These are phyloP conservation scores for Omphalotus olearius DNA, from an alignment of 1,284 basidiomycete genomes.

Conservation along the genomic window DNA sequence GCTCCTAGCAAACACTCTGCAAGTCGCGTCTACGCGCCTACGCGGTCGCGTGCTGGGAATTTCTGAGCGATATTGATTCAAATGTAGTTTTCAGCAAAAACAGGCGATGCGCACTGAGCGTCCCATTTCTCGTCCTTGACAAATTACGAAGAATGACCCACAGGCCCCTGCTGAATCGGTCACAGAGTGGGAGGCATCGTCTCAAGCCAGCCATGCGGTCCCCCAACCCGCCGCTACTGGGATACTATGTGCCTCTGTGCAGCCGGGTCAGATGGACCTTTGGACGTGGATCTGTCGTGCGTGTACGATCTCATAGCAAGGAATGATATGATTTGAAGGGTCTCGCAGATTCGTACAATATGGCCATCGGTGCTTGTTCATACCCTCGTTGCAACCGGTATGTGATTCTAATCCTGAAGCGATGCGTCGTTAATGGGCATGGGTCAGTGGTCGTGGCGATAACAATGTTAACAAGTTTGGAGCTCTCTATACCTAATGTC, in stretches of 20 bases:
- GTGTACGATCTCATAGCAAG: conserved; percentile 9
- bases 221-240: not conserved
- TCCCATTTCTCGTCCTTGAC: not conserved
- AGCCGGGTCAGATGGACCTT: conserved; percentile 51
- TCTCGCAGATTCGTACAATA: conserved; percentile 55
- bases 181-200: not conserved
- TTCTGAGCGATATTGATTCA: too few relatives aligned
- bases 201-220: conserved; percentile 4
- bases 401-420: not conserved
- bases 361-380: conserved; percentile 65
- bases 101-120: too few relatives aligned
- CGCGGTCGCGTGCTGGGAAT: too few relatives aligned
- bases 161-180: not conserved
- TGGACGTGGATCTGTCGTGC: conserved; percentile 54
- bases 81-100: too few relatives aligned
- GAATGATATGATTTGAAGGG: not conserved
- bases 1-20: too few relatives aligned
- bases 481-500: conserved; percentile 49
- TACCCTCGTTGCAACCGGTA: conserved; percentile 52
- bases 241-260: conserved; percentile 13
- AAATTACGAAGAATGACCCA: not conserved
- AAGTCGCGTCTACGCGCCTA: too few relatives aligned
- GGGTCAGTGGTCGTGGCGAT: conserved; percentile 39
- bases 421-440: not conserved
- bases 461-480: conserved; percentile 34